Evolutionary conservation across 208 protist genomes (phyloP), one percentile per base, ranked within the genome.

Genomic region (Leishmania guyanensis): DNA sequence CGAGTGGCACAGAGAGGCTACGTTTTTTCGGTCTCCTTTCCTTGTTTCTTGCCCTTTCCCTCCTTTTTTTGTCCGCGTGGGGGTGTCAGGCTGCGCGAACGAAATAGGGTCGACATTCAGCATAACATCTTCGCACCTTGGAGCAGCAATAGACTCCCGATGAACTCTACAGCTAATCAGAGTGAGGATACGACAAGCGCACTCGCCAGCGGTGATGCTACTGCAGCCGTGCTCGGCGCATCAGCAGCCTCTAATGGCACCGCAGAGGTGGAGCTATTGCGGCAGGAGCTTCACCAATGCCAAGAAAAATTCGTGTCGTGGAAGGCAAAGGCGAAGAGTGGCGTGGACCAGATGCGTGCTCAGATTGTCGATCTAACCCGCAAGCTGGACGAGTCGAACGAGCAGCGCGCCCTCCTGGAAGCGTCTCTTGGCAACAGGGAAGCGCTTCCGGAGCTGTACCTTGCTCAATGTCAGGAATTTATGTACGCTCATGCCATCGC

Each of bases 241-340:
- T 3, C 33, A 33, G 53, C 56, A 43, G 56, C 12, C 6, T 29
- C 51, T 1, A 26, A 9, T 2, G 22, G 33, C 22, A 48, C 51
- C 20, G 26, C 8, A 22, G 76, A 83, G 69, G 84, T 91, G 16
- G 51, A 8, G 22, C 84, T 80, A 5, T 81, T 96, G 46, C 80
- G 81, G 39, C 85, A 83, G n/a, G 90, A 94, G 73, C 87, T 95
- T 10, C 53, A 69, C 54, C 86, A 91, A 36, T 88, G 87, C 16
- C 72, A 94, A 58, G 79, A 89, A n/a, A 93, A 95, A 64, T 85
- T 98, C 29, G 72, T 50, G 33, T 64, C 70, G 8, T 98, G 95
- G 93, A 96, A 97, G 65, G 87, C 86, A 46, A 92, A 93, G 80
- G 89, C 93, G 5, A 90, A 98, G 70, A 54, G 50, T 26, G 95